Percentiles rank a stretch among this genome's conserved stretches.
Conservation (phyloP, 495 filamentous ascomycete species). For the Aspergillus hancockii region DNA sequence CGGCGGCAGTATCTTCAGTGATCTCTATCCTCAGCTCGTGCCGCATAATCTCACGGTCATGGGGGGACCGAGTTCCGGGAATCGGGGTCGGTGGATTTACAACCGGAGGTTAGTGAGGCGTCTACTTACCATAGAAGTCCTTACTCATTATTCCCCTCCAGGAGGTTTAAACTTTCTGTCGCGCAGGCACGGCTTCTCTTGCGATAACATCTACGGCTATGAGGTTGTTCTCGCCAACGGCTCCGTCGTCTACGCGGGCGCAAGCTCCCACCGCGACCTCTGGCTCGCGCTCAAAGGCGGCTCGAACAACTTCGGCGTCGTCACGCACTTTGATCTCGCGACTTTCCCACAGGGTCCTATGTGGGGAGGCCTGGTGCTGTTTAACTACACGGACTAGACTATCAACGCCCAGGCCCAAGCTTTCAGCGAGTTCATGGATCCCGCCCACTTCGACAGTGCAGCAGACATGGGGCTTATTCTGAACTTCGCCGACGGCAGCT, state of each 20-base stretch:
- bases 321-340: conserved; percentile 34
- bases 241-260: conserved; percentile 31
- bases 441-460: background rate
- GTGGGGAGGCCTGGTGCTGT: conserved; percentile 36
- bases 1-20: background rate
- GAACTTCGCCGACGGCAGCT: background rate
- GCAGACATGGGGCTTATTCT: background rate
- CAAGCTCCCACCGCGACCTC: conserved; percentile 35
- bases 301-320: conserved; percentile 30
- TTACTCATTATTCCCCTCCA: background rate
- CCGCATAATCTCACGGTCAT: conserved; percentile 45
- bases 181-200: conserved; percentile 45
- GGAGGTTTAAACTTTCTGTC: conserved; percentile 29
- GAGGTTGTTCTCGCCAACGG: conserved; percentile 44
- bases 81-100: conserved; percentile 58
- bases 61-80: conserved; percentile 50
- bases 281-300: conserved; percentile 40
- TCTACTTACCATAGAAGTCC: background rate
- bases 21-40: conserved; percentile 42
- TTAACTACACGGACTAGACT: conserved; percentile 2
- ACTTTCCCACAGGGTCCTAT: conserved; percentile 32
- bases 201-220: conserved; percentile 46
- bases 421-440: background rate
- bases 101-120: background rate
- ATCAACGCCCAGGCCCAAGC: background rate